phyloP scores from a whole-genome alignment of 371 early-diverging fungal genomes.

The Mortierella sp. region DNA sequence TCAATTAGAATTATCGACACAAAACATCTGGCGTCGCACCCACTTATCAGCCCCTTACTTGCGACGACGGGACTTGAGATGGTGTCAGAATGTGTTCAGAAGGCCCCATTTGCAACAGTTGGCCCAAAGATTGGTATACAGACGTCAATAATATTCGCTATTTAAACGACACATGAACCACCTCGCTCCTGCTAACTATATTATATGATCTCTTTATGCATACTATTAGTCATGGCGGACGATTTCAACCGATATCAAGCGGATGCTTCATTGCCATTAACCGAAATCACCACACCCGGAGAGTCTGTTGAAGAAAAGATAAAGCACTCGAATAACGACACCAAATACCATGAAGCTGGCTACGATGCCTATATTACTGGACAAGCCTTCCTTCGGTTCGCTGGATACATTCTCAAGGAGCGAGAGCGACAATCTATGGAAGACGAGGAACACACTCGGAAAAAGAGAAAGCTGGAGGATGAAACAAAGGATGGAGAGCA shows the following conservation, averaged over 20 bases:
- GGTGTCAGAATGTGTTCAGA: slow-evolving; percentile 47
- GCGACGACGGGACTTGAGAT: slow-evolving; percentile 49
- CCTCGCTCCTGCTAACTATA: too few relatives aligned
- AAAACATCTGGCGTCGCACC: slow-evolving; percentile 68
- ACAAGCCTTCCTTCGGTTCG: slow-evolving; percentile 71
- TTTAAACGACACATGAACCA: too few relatives aligned
- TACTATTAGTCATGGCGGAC: slow-evolving; percentile 33
- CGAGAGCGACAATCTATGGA: slow-evolving; percentile 27
- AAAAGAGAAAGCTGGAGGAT: slow-evolving; percentile 28
- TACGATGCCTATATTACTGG: slow-evolving; percentile 82
- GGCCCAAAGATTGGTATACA: slow-evolving; percentile 62
- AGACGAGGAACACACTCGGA: slow-evolving; percentile 28
- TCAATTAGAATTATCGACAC: slow-evolving; percentile 65
- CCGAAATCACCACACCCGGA: neutral
- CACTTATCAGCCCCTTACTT: slow-evolving; percentile 48
- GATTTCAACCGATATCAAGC: slow-evolving; percentile 29
- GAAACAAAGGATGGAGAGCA: neutral
- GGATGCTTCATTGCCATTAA: neutral
- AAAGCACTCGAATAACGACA: slow-evolving; percentile 11
- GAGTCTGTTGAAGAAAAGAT: neutral
- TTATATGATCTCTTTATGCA: too few relatives aligned
- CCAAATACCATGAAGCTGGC: slow-evolving; percentile 76
- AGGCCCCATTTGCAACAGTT: slow-evolving; percentile 41
- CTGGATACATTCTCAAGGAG: slow-evolving; percentile 61
- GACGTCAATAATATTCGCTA: neutral